Base-by-base conservation (phyloP, 345 rosid genomes). In the Ailanthus altissimus region DNA sequence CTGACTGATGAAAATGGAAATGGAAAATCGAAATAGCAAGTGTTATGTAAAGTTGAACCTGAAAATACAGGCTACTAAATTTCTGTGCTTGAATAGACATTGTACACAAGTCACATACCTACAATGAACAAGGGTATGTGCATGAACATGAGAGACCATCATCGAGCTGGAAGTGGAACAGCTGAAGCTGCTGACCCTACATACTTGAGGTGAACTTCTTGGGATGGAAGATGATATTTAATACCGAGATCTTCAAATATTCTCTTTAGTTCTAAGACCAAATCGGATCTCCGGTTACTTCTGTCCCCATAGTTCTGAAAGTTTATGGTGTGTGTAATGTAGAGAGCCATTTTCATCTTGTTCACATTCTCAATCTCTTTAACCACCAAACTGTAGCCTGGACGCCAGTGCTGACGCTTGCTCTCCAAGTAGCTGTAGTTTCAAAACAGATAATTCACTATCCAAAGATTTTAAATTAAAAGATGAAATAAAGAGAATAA, bases 341-440 rank as follows among this genome's bases (percentile, higher is more conserved):
- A 90, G 7, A 91, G 81, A 67, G 79, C 93, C 86, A 93, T 85
- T 83, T 88, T 88, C 81, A 93, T 84, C 85, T 86, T 93, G 84
- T 93, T 86, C 85, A 93, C 87, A 76, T 90, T 56, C 85, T 89
- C 93, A 18, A 93, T 89, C 82, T 90, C 92, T 79, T 85, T 86
- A 74, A 91, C 85, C 71, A 87, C 80, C 70, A 90, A 83, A 16
- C 83, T 83, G 77, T 89, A 88, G 21, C 42, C 69, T 0, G 91
- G 80, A 69, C 84, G 85, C 93, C 95, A 91, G 67, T 89, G 90
- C 42, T 87, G 87, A 1, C 90, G 84, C 72, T 88, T 90, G 85
- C 89, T 82, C 83, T 91, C 96, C 80, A 91, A 77, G 84, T 89
- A 86, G 78, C 97, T 90, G 90, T 67, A 50, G 45, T 26, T 56